Evolutionary conservation across 23 red algal genomes (phyloP).

Genomic region (Gracilaria domingensis): DNA sequence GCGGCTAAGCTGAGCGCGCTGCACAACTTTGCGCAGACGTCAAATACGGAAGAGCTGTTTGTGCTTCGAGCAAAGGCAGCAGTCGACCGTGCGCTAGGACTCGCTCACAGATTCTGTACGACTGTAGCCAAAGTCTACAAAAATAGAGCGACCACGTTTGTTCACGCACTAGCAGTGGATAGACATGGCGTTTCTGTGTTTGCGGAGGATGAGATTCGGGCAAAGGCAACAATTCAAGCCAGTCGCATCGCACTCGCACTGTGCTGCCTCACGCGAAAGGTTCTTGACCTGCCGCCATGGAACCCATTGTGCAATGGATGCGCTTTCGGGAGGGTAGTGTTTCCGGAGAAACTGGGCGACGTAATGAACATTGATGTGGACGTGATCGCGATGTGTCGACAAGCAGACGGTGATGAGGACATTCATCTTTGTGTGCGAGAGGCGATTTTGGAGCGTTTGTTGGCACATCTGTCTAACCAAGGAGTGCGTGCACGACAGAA

Average conservation of each 20-base stretch:
- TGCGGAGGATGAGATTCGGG: conserved; percentile 74
- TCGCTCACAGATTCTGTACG: conserved; percentile 57
- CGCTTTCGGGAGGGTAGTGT: conserved; percentile 52
- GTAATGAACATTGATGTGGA: conserved; percentile 18
- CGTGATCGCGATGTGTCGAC: conserved; percentile 33
- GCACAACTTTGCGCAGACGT: not conserved
- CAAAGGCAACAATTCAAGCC: conserved; percentile 74
- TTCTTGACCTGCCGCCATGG: conserved; percentile 75
- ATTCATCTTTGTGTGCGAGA: conserved; percentile 55
- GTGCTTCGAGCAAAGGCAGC: conserved; percentile 62
- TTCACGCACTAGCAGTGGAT: conserved; percentile 57
- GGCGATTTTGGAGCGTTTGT: conserved; percentile 61
- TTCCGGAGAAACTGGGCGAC: conserved; percentile 51
- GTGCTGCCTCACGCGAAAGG: not conserved
- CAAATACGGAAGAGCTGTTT: conserved; percentile 8
- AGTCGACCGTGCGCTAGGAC: conserved; percentile 61
- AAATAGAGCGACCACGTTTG: conserved; percentile 39
- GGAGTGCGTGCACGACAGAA: conserved; percentile 85
- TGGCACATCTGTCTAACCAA: conserved; percentile 80
- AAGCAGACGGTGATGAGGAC: conserved; percentile 83
- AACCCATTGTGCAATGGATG: conserved; percentile 63
- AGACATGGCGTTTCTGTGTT: conserved; percentile 60
- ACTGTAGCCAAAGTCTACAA: conserved; percentile 50
- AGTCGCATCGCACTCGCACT: conserved; percentile 59
- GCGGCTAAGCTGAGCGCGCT: conserved; percentile 56